A percentile compares a stretch with the other conserved stretches of the same genome.
Evolutionary conservation across 176 grass and related monocot species (phyloP).

Genomic region (Luzula sylvatica): DNA sequence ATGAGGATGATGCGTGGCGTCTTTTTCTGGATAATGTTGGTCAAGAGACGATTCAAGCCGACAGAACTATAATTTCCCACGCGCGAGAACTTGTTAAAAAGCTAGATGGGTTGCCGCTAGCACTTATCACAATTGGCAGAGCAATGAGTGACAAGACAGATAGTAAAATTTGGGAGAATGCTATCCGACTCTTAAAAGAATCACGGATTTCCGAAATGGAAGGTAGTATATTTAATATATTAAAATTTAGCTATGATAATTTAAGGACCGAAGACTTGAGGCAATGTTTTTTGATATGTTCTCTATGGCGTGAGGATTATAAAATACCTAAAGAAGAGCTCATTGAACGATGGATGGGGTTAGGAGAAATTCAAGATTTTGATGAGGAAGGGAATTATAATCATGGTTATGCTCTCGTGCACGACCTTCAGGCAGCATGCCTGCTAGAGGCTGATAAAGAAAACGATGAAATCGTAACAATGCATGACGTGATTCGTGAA

Average conservation of each 20-base stretch:
- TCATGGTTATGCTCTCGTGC: not conserved
- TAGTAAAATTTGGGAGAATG: conserved; percentile 28
- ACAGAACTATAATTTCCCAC: not conserved
- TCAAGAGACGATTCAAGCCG: conserved; percentile 14
- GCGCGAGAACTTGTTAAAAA: conserved; percentile 21
- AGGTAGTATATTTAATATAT: conserved; percentile 4
- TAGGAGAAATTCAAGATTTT: conserved; percentile 21
- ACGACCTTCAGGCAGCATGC: not conserved
- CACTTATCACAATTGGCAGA: conserved; percentile 34
- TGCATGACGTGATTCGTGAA: conserved; percentile 54
- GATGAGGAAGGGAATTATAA: not conserved
- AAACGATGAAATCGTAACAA: conserved; percentile 1
- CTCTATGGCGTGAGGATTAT: conserved; percentile 44
- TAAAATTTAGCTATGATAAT: conserved; percentile 54
- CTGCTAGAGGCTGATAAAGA: conserved; percentile 21
- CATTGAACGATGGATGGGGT: conserved; percentile 47
- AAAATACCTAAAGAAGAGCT: conserved; percentile 41
- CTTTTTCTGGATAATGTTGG: conserved; percentile 34
- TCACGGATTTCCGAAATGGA: conserved; percentile 16
- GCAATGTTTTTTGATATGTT: conserved; percentile 38
- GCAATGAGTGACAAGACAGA: conserved; percentile 37
- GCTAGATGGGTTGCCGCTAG: conserved; percentile 43
- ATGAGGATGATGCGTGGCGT: not conserved
- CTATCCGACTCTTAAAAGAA: conserved; percentile 23
- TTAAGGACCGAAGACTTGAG: conserved; percentile 21